Conservation (phyloP, 257 asterid genomes). For the Marsdenia floribunda region DNA sequence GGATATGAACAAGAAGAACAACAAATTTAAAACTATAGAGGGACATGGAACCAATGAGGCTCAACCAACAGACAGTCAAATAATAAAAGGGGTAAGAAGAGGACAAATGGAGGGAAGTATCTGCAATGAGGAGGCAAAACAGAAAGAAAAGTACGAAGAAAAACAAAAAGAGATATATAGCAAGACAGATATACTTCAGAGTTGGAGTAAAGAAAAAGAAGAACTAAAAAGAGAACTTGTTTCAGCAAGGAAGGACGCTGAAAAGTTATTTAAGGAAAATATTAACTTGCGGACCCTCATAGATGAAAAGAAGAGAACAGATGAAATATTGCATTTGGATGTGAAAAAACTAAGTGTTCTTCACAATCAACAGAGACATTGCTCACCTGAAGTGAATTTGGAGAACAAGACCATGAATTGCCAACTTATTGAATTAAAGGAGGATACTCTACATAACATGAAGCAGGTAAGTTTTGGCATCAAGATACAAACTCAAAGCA, state of each 20-base stretch:
- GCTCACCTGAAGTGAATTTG: slow-evolving; percentile 35
- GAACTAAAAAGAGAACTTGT: slow-evolving; percentile 45
- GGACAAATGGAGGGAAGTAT: background rate
- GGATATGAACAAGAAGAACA: background rate
- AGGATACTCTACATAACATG: slow-evolving; percentile 33
- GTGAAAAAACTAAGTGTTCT: slow-evolving; percentile 22
- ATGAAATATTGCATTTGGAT: slow-evolving; percentile 57
- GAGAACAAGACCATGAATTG: slow-evolving; percentile 64
- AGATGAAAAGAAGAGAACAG: slow-evolving; percentile 53
- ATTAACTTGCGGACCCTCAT: slow-evolving; percentile 47
- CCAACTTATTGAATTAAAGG: slow-evolving; percentile 44
- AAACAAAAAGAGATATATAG: slow-evolving; percentile 21
- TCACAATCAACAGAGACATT: slow-evolving; percentile 46
- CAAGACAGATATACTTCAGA: slow-evolving; percentile 35
- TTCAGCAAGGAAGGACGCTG: slow-evolving; percentile 52
- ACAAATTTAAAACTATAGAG: background rate
- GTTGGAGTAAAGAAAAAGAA: slow-evolving; percentile 45
- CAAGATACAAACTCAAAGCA: slow-evolving; percentile 4
- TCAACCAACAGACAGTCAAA: background rate
- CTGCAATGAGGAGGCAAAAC: slow-evolving; percentile 5
- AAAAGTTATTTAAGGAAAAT: slow-evolving; percentile 41
- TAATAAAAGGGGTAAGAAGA: slow-evolving; percentile 8
- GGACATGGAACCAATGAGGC: background rate
- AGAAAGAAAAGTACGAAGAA: slow-evolving; percentile 14
- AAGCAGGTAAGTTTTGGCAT: slow-evolving; percentile 42